These are phyloP conservation scores for Flaveria bidentis DNA, from an alignment of 129 eudicot species.

Conservation along the genomic window DNA sequence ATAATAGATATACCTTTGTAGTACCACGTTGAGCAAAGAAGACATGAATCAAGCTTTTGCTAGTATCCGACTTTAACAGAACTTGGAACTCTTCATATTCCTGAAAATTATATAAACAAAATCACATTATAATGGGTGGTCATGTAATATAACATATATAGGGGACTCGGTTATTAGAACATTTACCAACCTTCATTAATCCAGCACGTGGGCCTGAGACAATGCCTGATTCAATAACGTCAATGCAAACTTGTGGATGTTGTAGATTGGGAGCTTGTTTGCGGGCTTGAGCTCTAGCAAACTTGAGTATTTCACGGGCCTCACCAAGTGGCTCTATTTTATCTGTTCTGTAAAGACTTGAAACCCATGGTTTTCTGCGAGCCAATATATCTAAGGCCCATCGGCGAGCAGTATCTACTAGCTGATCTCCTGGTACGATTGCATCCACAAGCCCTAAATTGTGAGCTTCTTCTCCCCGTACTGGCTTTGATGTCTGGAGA, in stretches of 20 bases:
- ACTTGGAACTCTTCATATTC: slow-evolving; percentile 44
- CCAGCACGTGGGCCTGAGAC: slow-evolving; percentile 93
- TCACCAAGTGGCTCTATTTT: slow-evolving; percentile 91
- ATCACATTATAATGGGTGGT: slow-evolving; percentile 8
- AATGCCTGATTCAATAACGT: slow-evolving; percentile 88
- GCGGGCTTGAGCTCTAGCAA: slow-evolving; percentile 87
- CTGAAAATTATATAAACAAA: slow-evolving; percentile 44
- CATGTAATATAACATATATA: not conserved
- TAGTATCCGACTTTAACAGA: slow-evolving; percentile 65
- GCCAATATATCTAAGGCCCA: slow-evolving; percentile 91
- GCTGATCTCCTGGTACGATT: slow-evolving; percentile 59
- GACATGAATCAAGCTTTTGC: slow-evolving; percentile 79
- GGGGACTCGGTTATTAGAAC: not conserved
- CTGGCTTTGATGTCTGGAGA: slow-evolving; percentile 78
- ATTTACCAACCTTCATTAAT: slow-evolving; percentile 69
- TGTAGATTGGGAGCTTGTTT: slow-evolving; percentile 85
- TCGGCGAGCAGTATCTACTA: slow-evolving; percentile 65
- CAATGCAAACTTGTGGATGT: slow-evolving; percentile 89
- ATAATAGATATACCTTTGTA: slow-evolving; percentile 53
- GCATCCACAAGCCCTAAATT: slow-evolving; percentile 86
- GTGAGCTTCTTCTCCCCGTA: slow-evolving; percentile 83
- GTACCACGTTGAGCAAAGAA: slow-evolving; percentile 93
- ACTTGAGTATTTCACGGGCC: slow-evolving; percentile 91
- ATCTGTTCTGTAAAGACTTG: slow-evolving; percentile 73
- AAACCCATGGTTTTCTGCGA: slow-evolving; percentile 74